These are phyloP conservation scores for Dendrocalamus sinicus DNA, from an alignment of 176 grass and related monocot genomes.

Conservation along the genomic window DNA sequence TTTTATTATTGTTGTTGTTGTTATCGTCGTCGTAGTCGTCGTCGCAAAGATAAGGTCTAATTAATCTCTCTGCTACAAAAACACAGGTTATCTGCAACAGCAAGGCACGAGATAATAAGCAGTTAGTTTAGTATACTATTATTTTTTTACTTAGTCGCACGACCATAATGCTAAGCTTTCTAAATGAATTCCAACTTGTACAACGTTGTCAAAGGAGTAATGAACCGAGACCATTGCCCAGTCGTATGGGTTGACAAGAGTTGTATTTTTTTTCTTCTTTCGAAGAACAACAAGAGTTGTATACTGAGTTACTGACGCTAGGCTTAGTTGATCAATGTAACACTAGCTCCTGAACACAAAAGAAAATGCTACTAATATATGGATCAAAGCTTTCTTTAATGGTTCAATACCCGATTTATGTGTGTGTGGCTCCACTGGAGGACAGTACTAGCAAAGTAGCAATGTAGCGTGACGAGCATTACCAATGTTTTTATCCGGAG, in stretches of 20 bases:
- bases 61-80: background rate
- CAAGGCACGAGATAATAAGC: background rate
- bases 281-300: background rate
- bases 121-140: background rate
- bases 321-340: background rate
- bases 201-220: background rate
- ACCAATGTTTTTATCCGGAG: background rate
- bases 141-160: background rate
- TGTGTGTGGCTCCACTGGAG: background rate
- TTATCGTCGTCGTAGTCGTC: background rate
- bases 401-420: background rate
- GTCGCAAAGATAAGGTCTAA: background rate
- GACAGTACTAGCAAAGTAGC: background rate
- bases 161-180: background rate
- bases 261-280: background rate
- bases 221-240: background rate
- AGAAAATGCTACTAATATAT: background rate
- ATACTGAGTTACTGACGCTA: background rate
- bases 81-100: background rate
- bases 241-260: background rate
- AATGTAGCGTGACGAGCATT: constrained; percentile 7
- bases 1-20: background rate
- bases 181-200: background rate
- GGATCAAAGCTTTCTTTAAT: background rate
- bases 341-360: background rate